These are phyloP conservation scores for Neltuma alba DNA, from an alignment of 306 rosid species.

Conservation along the genomic window DNA sequence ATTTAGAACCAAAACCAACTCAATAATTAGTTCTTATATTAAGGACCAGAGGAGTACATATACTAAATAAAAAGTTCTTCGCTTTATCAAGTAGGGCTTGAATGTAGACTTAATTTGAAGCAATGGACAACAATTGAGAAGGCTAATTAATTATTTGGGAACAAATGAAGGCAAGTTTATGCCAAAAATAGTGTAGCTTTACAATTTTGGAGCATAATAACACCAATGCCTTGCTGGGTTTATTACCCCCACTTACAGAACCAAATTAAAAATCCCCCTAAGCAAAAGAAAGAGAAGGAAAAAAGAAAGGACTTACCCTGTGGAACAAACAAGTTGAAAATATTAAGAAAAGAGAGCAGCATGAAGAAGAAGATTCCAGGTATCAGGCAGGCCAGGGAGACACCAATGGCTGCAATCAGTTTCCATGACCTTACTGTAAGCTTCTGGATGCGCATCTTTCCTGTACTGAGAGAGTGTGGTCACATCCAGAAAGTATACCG, in stretches of 20 bases:
- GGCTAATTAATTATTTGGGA: neutral
- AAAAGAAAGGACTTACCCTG: neutral
- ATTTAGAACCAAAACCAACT: no score
- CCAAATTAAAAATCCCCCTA: neutral
- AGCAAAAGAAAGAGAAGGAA: neutral
- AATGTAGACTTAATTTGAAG: neutral
- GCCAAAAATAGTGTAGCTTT: slow-evolving; percentile 6
- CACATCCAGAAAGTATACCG: slow-evolving; percentile 77
- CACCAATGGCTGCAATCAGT: slow-evolving; percentile 98
- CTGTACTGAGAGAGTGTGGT: slow-evolving; percentile 76
- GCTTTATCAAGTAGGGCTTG: no score
- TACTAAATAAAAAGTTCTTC: no score
- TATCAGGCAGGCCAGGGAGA: slow-evolving; percentile 94
- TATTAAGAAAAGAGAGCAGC: slow-evolving; percentile 62
- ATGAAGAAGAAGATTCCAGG: slow-evolving; percentile 83
- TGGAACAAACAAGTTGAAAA: neutral
- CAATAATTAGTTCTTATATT: no score
- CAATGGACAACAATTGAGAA: neutral
- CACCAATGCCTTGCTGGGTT: neutral
- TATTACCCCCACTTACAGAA: neutral
- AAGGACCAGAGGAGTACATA: no score
- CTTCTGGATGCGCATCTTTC: slow-evolving; percentile 89
- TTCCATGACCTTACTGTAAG: slow-evolving; percentile 56
- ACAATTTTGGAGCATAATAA: slow-evolving; percentile 7
- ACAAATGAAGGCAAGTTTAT: slow-evolving; percentile 17